Evolutionary conservation across 768 basidiomycete genomes (phyloP).

Genomic region (Neoboletus subvelutipes): DNA sequence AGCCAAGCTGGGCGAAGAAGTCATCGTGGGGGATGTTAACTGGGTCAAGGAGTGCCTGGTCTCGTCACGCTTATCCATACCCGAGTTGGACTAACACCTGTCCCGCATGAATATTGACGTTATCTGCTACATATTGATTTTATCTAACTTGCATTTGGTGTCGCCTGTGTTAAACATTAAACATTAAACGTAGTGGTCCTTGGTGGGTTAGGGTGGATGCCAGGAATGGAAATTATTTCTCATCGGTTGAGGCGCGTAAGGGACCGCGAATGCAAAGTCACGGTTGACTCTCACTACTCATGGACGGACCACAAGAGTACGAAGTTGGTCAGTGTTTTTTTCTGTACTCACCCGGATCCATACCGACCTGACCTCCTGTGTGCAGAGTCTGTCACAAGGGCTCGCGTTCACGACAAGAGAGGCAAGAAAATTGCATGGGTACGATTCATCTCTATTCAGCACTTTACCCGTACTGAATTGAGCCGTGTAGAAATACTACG

Average conservation of each 20-base stretch:
- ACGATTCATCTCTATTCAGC: constrained; percentile 12
- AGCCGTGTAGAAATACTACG: constrained; percentile 49
- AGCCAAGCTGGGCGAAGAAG: constrained; percentile 28
- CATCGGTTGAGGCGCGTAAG: constrained; percentile 1
- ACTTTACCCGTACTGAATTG: constrained; percentile 12
- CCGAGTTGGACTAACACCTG: constrained; percentile 14
- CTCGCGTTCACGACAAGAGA: constrained; percentile 47
- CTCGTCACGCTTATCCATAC: constrained; percentile 50
- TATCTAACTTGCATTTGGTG: background rate
- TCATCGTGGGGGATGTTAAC: constrained; percentile 49
- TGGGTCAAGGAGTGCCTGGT: constrained; percentile 83
- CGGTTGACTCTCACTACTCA: constrained; percentile 17
- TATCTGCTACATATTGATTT: constrained; percentile 5
- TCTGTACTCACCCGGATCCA: background rate
- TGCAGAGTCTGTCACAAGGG: constrained; percentile 53
- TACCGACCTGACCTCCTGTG: background rate
- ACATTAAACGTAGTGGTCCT: constrained; percentile 3
- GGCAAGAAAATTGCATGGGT: constrained; percentile 55
- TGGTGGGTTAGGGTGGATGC: background rate
- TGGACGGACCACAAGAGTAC: constrained; percentile 50
- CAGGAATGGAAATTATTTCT: constrained; percentile 22
- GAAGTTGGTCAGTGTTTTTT: constrained; percentile 58
- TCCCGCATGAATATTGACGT: background rate
- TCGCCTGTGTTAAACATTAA: constrained; percentile 6
- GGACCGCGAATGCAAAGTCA: background rate